phyloP scores from a whole-genome alignment of 192 early-diverging fungal genomes.

The Spizellomyces punctatus region DNA sequence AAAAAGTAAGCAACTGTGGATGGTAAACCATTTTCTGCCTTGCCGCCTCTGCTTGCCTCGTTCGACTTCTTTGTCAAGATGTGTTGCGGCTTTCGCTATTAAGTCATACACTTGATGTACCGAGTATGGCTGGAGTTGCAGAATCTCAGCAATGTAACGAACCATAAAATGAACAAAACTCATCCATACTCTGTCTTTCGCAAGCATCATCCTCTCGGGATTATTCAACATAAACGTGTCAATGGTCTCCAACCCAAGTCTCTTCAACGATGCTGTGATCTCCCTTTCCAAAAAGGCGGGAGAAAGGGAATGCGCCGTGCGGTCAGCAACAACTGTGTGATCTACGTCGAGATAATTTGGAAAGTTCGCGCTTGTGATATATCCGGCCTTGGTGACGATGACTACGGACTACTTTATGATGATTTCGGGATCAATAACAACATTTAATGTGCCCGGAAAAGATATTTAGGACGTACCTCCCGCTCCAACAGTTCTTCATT shows the following conservation, averaged over 20 bases:
- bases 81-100: constrained; percentile 57
- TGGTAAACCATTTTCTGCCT: no score
- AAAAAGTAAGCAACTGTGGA: background rate
- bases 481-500: constrained; percentile 40
- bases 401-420: constrained; percentile 24
- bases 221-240: constrained; percentile 79
- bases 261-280: constrained; percentile 54
- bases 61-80: constrained; percentile 65
- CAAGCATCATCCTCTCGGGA: constrained; percentile 73
- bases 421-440: background rate
- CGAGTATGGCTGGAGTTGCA: background rate
- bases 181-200: constrained; percentile 34
- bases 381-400: constrained; percentile 49
- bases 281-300: constrained; percentile 61
- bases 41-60: constrained; percentile 27
- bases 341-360: background rate
- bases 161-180: background rate
- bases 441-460: no score
- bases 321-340: constrained; percentile 1
- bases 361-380: constrained; percentile 20
- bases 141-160: constrained; percentile 11
- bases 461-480: constrained; percentile 40
- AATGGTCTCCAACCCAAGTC: constrained; percentile 57
- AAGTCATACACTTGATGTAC: constrained; percentile 56
- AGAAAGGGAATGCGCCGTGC: constrained; percentile 58